Conservation (phyloP, 495 filamentous ascomycete genomes). For the Xylaria palmicola region DNA sequence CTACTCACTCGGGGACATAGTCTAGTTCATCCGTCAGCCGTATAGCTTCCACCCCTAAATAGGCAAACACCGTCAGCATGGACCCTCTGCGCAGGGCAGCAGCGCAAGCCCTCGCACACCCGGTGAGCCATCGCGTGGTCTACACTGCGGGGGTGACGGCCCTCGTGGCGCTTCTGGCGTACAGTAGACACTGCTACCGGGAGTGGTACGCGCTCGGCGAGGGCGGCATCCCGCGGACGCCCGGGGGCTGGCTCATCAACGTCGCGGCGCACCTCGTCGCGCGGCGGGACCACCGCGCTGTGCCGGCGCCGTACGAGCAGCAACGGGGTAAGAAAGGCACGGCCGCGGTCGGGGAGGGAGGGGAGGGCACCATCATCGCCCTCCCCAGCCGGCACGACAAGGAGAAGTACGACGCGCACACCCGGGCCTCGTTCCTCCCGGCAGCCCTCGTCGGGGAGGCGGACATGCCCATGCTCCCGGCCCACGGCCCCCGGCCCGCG, state of each 20-base stretch:
- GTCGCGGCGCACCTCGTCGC: constrained; percentile 22
- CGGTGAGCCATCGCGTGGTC: neutral
- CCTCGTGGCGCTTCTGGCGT: constrained; percentile 15
- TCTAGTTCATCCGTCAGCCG: neutral
- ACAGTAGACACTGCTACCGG: constrained; percentile 23
- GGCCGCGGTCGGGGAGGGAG: neutral
- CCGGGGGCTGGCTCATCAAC: constrained; percentile 36
- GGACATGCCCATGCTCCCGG: neutral
- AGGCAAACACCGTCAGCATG: constrained; percentile 2
- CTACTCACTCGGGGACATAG: neutral
- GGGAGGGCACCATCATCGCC: constrained; percentile 3
- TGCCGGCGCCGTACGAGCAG: constrained; percentile 17
- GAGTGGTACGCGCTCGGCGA: constrained; percentile 37
- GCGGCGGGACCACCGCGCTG: constrained; percentile 24
- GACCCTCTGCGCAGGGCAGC: constrained; percentile 2
- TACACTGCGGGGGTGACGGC: neutral
- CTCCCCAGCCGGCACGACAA: constrained; percentile 8
- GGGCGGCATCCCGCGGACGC: constrained; percentile 39
- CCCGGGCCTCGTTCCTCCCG: neutral
- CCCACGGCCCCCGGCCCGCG: constrained; percentile 19
- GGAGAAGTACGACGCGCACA: constrained; percentile 9
- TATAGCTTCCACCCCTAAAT: neutral
- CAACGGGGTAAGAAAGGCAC: neutral
- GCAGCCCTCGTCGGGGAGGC: too few species aligned
- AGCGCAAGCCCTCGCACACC: neutral